phyloP scores from a whole-genome alignment of 2,329 filamentous ascomycete genomes.

The Corniculantispora saksenae region DNA sequence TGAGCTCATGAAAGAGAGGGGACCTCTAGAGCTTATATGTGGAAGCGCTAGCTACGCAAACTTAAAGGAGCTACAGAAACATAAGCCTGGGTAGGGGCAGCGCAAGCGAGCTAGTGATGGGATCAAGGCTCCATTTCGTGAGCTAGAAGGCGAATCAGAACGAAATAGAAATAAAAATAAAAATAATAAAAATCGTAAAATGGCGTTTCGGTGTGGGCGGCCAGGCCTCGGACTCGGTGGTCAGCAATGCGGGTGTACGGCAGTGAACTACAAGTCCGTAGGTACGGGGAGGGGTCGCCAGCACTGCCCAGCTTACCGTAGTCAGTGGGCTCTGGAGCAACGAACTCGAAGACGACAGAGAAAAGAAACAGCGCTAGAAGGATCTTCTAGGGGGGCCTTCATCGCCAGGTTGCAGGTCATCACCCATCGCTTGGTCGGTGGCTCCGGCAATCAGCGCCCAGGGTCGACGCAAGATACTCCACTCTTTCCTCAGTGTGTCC shows the following conservation, averaged over 20 bases:
- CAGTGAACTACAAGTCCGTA: slow-evolving; percentile 2
- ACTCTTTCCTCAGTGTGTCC: background rate
- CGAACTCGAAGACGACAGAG: too few species aligned
- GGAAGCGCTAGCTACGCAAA: background rate
- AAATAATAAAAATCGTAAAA: background rate
- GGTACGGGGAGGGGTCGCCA: background rate
- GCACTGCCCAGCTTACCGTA: too few species aligned
- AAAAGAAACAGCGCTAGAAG: background rate
- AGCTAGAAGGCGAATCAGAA: background rate
- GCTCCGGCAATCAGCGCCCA: background rate
- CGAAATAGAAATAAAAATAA: background rate
- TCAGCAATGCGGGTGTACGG: background rate
- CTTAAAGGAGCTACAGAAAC: background rate
- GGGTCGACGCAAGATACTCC: too few species aligned
- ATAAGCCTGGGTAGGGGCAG: background rate
- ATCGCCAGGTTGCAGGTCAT: background rate
- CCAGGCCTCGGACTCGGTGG: background rate
- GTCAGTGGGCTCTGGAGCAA: too few species aligned
- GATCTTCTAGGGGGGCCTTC: background rate
- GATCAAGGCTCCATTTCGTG: slow-evolving; percentile 3
- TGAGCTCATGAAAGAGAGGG: background rate
- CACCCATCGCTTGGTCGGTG: background rate
- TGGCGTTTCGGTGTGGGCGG: background rate
- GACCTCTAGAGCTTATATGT: background rate
- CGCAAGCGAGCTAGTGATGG: background rate